Conservation (phyloP, 257 asterid genomes). For the Nicotiana noctiflora region DNA sequence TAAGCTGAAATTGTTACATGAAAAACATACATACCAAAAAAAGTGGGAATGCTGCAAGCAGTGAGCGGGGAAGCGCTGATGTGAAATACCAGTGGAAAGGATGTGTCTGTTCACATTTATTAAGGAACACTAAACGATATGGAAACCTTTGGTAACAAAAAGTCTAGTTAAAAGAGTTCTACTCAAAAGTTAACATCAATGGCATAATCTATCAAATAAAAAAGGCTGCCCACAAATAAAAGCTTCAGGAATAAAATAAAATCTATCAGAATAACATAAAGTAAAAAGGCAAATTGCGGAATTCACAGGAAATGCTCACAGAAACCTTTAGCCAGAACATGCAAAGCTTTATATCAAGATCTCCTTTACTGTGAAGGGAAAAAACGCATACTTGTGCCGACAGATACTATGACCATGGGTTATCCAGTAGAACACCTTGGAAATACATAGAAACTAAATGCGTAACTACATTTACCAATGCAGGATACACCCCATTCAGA, state of each 20-base stretch:
- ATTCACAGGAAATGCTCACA: neutral
- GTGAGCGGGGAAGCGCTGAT: conserved; percentile 95
- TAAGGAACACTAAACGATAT: conserved; percentile 24
- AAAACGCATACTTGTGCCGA: neutral
- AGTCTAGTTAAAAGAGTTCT: neutral
- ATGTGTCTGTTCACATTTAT: conserved; percentile 55
- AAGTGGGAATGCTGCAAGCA: conserved; percentile 84
- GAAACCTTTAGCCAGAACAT: neutral
- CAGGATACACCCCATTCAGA: conserved; percentile 99
- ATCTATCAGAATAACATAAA: neutral
- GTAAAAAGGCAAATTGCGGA: neutral
- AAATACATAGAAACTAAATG: conserved; percentile 9
- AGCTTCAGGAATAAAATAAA: neutral
- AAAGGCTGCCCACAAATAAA: neutral
- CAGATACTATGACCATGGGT: neutral
- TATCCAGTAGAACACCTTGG: neutral
- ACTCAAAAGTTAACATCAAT: neutral
- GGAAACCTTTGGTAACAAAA: neutral
- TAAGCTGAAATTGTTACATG: neutral
- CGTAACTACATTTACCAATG: neutral
- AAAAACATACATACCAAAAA: conserved; percentile 58
- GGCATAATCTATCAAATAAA: neutral
- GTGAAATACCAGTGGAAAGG: conserved; percentile 95
- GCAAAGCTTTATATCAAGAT: neutral
- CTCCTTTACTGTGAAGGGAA: neutral